phyloP scores from a whole-genome alignment of 2,329 filamentous ascomycete genomes.

The Exophiala bonariae region DNA sequence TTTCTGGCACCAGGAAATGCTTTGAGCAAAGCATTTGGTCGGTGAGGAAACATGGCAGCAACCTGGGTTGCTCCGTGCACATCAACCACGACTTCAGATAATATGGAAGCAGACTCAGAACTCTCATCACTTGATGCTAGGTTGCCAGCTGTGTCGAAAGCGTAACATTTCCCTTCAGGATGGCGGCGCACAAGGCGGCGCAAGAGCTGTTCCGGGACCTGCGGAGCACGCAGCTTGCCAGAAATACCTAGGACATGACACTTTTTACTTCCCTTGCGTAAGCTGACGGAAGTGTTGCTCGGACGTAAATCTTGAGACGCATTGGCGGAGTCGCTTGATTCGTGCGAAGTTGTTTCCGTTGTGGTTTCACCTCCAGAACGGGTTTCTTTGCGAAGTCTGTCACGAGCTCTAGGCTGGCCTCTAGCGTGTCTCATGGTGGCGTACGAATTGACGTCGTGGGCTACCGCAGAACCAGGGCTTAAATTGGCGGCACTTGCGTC shows the following conservation, averaged over 20 bases:
- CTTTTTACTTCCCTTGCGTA: constrained; percentile 27
- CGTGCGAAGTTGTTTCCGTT: not conserved
- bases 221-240: constrained; percentile 3
- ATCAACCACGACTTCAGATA: constrained; percentile 17
- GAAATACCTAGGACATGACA: constrained; percentile 12
- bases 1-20: constrained; percentile 23
- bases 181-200: constrained; percentile 45
- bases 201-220: constrained; percentile 42
- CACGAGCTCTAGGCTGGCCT: not conserved
- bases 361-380: not conserved
- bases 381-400: not conserved
- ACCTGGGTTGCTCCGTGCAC: not conserved
- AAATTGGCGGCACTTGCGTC: constrained; percentile 24
- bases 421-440: no score
- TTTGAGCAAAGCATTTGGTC: constrained; percentile 17
- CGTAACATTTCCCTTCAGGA: constrained; percentile 54
- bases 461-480: constrained; percentile 13
- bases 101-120: constrained; percentile 23
- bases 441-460: no score
- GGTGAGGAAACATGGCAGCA: not conserved
- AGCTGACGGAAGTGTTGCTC: constrained; percentile 10
- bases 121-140: constrained; percentile 72
- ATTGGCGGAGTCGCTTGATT: not conserved
- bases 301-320: no score
- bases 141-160: constrained; percentile 84